phyloP scores from a whole-genome alignment of 164 flowering plant genomes.

The Annona cherimola region DNA sequence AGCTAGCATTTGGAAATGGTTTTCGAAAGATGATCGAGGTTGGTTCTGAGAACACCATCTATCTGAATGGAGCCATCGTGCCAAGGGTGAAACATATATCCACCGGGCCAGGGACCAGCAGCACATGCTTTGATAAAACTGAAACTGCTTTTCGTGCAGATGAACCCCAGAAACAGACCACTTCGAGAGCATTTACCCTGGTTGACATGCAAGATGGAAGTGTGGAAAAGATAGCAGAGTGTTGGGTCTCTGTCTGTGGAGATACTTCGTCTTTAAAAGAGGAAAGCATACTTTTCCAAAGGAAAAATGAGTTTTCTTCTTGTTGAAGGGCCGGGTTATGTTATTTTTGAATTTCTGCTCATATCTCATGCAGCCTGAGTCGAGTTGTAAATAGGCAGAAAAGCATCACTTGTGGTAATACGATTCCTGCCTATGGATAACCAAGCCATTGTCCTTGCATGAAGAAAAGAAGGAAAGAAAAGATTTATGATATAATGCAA shows the following conservation, averaged over 20 bases:
- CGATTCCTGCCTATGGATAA: no score
- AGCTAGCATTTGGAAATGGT: slow-evolving; percentile 54
- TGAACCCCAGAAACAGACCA: slow-evolving; percentile 21
- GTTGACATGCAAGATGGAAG: slow-evolving; percentile 55
- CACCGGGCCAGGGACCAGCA: slow-evolving; percentile 20
- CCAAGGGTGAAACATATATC: slow-evolving; percentile 48
- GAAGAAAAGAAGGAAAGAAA: no score
- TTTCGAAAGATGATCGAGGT: slow-evolving; percentile 63
- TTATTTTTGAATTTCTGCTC: not conserved
- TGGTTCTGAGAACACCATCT: slow-evolving; percentile 49
- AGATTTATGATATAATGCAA: no score
- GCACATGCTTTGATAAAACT: slow-evolving; percentile 7
- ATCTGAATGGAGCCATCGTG: slow-evolving; percentile 81
- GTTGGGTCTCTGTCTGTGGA: slow-evolving; percentile 72
- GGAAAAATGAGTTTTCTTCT: slow-evolving; percentile 5
- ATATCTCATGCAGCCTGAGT: no score
- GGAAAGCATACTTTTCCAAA: slow-evolving; percentile 42
- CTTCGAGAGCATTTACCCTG: slow-evolving; percentile 57
- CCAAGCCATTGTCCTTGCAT: no score
- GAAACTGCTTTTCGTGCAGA: slow-evolving; percentile 4
- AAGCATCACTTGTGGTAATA: no score
- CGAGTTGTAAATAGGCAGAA: no score
- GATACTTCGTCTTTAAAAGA: slow-evolving; percentile 37
- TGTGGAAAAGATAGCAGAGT: slow-evolving; percentile 55
- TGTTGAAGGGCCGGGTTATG: slow-evolving; percentile 2